Evolutionary conservation across 164 flowering plant species (phyloP), one percentile per base, ranked within the genome.

Genomic region (Euptelea pleiosperma): DNA sequence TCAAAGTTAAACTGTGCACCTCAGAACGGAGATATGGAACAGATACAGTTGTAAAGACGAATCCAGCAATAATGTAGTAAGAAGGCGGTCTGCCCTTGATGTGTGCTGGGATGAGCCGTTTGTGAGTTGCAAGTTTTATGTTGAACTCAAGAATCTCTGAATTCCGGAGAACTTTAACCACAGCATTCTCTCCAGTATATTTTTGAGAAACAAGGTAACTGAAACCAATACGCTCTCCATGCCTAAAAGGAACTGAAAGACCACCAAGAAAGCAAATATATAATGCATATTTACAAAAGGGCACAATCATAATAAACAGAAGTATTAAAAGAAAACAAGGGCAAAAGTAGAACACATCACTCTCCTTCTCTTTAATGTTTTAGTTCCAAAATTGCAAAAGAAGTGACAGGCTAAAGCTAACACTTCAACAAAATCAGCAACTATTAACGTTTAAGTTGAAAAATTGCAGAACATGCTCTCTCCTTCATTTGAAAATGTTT

Each of bases 161-260:
- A 62, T 83, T 58, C 3, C 97, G 87, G 12, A 91, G 86, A 63
- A 91, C 91, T 73, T 77, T 81, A 35, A 91, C 70, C 16, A 21
- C 55, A 18, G 98, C 91, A 67, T 28, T 64, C 29, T 91, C 98
- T 51, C 96, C 96, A 39, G 97, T 79, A 70, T 89, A 90, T 62
- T 93, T 93, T 62, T 90, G 95, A 26, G 99, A 88, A 48, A 93
- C 80, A 57, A 93, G 97, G 70, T 93, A 93, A 64, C 97, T 90
- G 72, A 90, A 90, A 31, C 94, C 97, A 50, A 93, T 93, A 21
- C 99, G 96, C 77, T 93, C 97, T 26, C 96, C 96, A 72, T 90
- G 96, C 74, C 99, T 78, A 54, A 90, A 93, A 48, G 96, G 89
- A 64, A 93, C 99, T 93, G 82, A 58, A 74, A 68, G 58, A 49